Percentiles rank a stretch among this genome's conserved stretches.
Conservation (phyloP, 2,329 filamentous ascomycete species). For the Ophiostoma angusticollis region DNA sequence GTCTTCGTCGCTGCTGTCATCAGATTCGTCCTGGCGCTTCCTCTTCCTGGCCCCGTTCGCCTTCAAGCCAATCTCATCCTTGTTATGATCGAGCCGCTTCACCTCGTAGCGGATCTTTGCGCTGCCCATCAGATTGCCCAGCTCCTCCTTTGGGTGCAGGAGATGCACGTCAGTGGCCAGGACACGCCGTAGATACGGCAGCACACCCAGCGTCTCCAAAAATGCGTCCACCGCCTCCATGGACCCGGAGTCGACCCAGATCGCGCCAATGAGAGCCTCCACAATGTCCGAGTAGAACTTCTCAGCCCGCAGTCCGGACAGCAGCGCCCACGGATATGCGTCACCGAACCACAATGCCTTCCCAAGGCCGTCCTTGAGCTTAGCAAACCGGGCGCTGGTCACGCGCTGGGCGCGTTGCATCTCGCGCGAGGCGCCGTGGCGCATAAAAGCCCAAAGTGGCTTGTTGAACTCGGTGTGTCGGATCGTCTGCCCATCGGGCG, state of each 20-base stretch:
- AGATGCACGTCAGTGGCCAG: constrained; percentile 45
- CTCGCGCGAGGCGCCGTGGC: constrained; percentile 34
- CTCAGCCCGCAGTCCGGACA: constrained; percentile 50
- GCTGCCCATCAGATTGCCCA: constrained; percentile 44
- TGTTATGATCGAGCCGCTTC: no score
- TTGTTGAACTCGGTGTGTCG: neutral
- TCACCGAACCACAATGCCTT: constrained; percentile 34
- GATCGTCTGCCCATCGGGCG: neutral
- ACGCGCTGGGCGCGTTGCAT: constrained; percentile 24
- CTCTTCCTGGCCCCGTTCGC: no score
- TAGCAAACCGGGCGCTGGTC: constrained; percentile 32
- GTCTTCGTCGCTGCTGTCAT: no score
- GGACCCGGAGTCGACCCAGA: constrained; percentile 68
- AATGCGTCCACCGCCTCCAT: constrained; percentile 47
- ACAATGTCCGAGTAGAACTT: constrained; percentile 80
- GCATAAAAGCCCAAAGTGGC: constrained; percentile 58
- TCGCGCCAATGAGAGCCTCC: constrained; percentile 66
- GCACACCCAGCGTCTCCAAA: constrained; percentile 50
- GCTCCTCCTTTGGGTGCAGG: constrained; percentile 52
- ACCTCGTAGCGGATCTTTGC: constrained; percentile 42
- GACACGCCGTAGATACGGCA: constrained; percentile 48
- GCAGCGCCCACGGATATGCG: constrained; percentile 63
- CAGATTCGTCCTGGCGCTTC: no score
- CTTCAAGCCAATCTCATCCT: no score
- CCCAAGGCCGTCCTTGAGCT: constrained; percentile 35